Evolutionary conservation across 768 basidiomycete species (phyloP), one percentile per base, ranked within the genome.

Genomic region (Kwoniella botswanensis): DNA sequence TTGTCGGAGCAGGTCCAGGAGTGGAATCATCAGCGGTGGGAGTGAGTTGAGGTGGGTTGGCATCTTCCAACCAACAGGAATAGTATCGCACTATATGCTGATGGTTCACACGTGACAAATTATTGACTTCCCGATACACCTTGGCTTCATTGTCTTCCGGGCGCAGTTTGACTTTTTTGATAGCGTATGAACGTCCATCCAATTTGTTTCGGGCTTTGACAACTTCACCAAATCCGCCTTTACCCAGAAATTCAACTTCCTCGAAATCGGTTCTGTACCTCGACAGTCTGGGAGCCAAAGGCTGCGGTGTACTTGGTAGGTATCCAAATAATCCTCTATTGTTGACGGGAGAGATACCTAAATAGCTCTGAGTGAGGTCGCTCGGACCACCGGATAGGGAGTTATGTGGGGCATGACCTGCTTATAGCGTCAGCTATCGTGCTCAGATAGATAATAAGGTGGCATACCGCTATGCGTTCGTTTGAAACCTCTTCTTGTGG

Each of bases 181-280:
- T 81, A 21, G 82, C 82, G 60, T 80, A 83, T 41, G 76, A 76
- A 53, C 92, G 87, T 12, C 86, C 88, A 79, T 97, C 94, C 22
- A 95, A 89, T 85, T 89, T 92, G 78, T 96, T 94, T 57, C 90
- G 87, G 2, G 94, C 94, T 81, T 97, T 97, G 41, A 97, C 93
- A 0, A 97, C 94, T n/a, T 93, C 92, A 0, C 94, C 94, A 82
- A 93, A 96, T 0, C 84, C 93, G 0, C 94, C 94, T 79, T 91
- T 91, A 0, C 94, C 94, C 92, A 93, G 71, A 2, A 44, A 65
- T 12, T 54, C 11, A 10, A 97, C 85, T 80, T 96, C 94, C 78
- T 95, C 93, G 90, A 93, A 98, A 75, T 98, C 94, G 65, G 93
- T 91, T 76, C 92, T 92, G 89, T 93, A 98, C 69, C 94, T 85